phyloP scores from a whole-genome alignment of 2,329 filamentous ascomycete species.

The Alternaria brassicicola region DNA sequence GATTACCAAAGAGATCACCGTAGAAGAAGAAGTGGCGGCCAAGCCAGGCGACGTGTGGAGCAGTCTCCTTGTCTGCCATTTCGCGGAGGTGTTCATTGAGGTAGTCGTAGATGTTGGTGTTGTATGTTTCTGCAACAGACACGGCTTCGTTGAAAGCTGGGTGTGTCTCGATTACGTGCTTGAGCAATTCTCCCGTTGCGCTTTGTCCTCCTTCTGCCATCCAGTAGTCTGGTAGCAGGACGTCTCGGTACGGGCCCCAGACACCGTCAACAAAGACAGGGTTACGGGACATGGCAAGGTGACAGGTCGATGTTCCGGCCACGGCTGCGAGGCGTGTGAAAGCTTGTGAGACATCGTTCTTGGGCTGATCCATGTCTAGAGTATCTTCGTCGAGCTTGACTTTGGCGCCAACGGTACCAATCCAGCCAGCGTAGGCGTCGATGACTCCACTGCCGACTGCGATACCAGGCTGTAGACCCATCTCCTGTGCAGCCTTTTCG shows the following conservation, averaged over 20 bases:
- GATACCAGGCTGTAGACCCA: constrained; percentile 85
- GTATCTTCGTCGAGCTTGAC: constrained; percentile 74
- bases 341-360: constrained; percentile 89
- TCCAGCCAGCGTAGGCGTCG: constrained; percentile 98
- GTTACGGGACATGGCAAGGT: constrained; percentile 91
- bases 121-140: constrained; percentile 78
- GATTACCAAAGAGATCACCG: constrained; percentile 95
- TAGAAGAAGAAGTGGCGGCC: constrained; percentile 98
- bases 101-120: constrained; percentile 92
- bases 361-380: constrained; percentile 69
- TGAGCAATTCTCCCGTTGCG: constrained; percentile 91
- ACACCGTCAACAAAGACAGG: constrained; percentile 94
- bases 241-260: constrained; percentile 96
- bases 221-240: constrained; percentile 90
- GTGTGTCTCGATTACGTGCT: constrained; percentile 94
- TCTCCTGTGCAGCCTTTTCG: constrained; percentile 79
- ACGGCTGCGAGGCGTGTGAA: constrained; percentile 93
- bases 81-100: constrained; percentile 85
- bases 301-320: constrained; percentile 95
- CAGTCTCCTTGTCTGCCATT: constrained; percentile 70
- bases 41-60: constrained; percentile 82
- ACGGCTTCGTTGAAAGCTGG: constrained; percentile 83
- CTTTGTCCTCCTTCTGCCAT: constrained; percentile 97
- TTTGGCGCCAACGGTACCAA: constrained; percentile 97
- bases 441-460: constrained; percentile 96